Evolutionary conservation across 768 basidiomycete species (phyloP).

Genomic region (Sutorius australiensis): DNA sequence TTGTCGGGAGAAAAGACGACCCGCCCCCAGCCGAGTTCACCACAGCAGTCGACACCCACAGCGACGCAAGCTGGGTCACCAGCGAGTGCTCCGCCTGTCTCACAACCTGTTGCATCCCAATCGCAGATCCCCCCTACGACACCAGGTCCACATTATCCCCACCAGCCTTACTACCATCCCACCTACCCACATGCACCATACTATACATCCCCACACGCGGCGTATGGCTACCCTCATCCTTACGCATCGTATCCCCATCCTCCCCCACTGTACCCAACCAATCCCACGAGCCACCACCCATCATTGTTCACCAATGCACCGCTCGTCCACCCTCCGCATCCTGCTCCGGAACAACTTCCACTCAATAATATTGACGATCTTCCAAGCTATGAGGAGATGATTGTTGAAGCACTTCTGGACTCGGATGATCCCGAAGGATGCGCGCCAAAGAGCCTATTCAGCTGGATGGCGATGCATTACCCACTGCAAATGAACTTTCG

Average conservation of each 20-base stretch:
- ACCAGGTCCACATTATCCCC: conserved; percentile 41
- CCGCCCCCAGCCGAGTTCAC: conserved; percentile 16
- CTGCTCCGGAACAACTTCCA: conserved; percentile 27
- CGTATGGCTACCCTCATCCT: conserved; percentile 39
- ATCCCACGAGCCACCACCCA: conserved; percentile 25
- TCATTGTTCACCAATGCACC: conserved; percentile 36
- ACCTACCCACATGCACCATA: conserved; percentile 68
- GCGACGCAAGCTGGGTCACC: conserved; percentile 26
- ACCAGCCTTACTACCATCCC: conserved; percentile 53
- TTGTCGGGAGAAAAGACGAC: conserved; percentile 12
- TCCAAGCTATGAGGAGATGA: conserved; percentile 91
- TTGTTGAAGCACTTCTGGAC: conserved; percentile 71
- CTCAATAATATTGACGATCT: conserved; percentile 46
- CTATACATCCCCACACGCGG: conserved; percentile 44
- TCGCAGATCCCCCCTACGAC: conserved; percentile 20
- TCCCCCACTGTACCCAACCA: conserved; percentile 30
- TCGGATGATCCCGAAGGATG: conserved; percentile 69
- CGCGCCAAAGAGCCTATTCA: conserved; percentile 78
- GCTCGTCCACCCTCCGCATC: conserved; percentile 32
- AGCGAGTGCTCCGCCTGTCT: conserved; percentile 12
- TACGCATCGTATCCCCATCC: conserved; percentile 31
- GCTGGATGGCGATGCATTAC: conserved; percentile 80
- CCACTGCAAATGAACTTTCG: conserved; percentile 87
- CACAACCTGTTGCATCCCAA: conserved; percentile 20
- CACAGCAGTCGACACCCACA: conserved; percentile 17